phyloP scores from a whole-genome alignment of 2,329 filamentous ascomycete genomes.

The Alternaria ventricosa region DNA sequence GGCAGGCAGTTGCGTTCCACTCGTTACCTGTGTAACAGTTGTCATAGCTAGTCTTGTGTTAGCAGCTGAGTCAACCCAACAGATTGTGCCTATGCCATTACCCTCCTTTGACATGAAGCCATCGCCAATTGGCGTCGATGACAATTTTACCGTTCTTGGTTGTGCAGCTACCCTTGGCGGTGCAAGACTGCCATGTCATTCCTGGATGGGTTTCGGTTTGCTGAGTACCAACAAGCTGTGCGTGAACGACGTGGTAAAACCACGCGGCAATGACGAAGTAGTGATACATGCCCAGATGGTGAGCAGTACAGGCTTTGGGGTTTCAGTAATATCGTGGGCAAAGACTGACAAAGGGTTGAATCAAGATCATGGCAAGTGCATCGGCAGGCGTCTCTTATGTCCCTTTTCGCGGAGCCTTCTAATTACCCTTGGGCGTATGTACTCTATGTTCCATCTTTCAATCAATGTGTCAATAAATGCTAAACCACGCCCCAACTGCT shows the following conservation, averaged over 20 bases:
- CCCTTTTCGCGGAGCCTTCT: neutral
- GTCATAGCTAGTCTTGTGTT: constrained; percentile 37
- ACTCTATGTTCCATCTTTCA: neutral
- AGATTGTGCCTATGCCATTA: neutral
- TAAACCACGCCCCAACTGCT: neutral
- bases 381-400: neutral
- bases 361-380: neutral
- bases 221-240: constrained; percentile 53
- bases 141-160: constrained; percentile 44
- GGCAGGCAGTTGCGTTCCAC: constrained; percentile 49
- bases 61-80: neutral
- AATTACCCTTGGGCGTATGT: neutral
- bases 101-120: constrained; percentile 52
- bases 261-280: constrained; percentile 52
- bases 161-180: constrained; percentile 45
- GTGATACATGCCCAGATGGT: constrained; percentile 31
- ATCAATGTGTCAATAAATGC: neutral
- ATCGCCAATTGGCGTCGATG: constrained; percentile 57
- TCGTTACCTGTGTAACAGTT: constrained; percentile 51
- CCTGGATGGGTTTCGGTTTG: constrained; percentile 50
- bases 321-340: constrained; percentile 5
- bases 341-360: neutral
- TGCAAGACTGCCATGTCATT: constrained; percentile 48
- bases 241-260: constrained; percentile 53
- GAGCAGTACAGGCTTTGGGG: neutral